phyloP scores from a whole-genome alignment of 1,139 yeast species.

The Yamadazyma oceani region DNA sequence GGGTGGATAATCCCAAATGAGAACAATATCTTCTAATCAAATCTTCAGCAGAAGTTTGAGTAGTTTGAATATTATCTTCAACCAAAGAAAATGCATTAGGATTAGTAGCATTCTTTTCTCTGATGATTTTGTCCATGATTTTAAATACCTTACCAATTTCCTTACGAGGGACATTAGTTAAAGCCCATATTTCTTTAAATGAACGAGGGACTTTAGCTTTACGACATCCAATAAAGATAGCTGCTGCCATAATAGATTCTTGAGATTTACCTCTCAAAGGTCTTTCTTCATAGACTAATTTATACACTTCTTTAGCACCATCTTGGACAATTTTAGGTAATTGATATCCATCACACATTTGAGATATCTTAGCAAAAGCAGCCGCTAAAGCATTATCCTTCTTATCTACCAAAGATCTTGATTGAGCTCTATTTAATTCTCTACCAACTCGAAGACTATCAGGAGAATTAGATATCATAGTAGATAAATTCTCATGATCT shows the following conservation, averaged over 20 bases:
- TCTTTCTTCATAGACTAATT: conserved; percentile 85
- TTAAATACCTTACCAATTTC: conserved; percentile 90
- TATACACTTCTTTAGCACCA: conserved; percentile 95
- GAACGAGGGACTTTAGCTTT: conserved; percentile 94
- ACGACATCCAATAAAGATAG: conserved; percentile 91
- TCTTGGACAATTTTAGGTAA: conserved; percentile 94
- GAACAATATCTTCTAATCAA: conserved; percentile 95
- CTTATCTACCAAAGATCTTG: conserved; percentile 78
- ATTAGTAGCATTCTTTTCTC: conserved; percentile 57
- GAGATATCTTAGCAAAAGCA: conserved; percentile 88
- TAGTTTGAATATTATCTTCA: conserved; percentile 68
- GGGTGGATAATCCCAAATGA: conserved; percentile 82
- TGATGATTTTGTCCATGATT: conserved; percentile 74
- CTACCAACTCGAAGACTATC: conserved; percentile 78
- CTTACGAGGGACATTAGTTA: conserved; percentile 90
- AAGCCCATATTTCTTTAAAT: conserved; percentile 92
- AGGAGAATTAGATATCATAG: conserved; percentile 84
- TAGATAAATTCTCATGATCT: conserved; percentile 89
- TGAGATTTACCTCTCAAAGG: conserved; percentile 87
- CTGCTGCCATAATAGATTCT: conserved; percentile 95
- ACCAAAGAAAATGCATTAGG: conserved; percentile 35
- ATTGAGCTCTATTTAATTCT: conserved; percentile 88
- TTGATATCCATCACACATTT: conserved; percentile 96
- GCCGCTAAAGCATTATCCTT: conserved; percentile 85
- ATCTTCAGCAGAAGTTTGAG: conserved; percentile 92